Conservation (phyloP, 371 early-diverging fungal genomes). For the Apophysomyces ossiformis region DNA sequence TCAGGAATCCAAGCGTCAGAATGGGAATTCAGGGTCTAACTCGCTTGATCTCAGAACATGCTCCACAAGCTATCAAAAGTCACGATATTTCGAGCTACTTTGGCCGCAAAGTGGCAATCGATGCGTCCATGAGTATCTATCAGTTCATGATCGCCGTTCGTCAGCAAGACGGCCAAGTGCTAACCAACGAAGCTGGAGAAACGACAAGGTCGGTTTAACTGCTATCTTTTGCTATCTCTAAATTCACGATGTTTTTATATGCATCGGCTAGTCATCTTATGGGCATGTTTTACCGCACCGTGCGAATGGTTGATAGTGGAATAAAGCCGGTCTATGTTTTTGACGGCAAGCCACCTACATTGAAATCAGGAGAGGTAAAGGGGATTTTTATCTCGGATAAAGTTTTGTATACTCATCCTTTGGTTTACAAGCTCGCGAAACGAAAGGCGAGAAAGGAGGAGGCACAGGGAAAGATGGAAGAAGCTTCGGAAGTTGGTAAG, state of each 20-base stretch:
- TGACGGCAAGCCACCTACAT: constrained; percentile 98
- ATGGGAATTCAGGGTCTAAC: constrained; percentile 96
- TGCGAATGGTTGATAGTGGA: constrained; percentile 98
- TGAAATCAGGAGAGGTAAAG: constrained; percentile 93
- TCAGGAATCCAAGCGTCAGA: not conserved
- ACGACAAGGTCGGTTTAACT: constrained; percentile 79
- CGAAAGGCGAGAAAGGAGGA: constrained; percentile 86
- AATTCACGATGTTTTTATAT: not conserved
- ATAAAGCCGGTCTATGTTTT: constrained; percentile 99
- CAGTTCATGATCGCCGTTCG: constrained; percentile 99
- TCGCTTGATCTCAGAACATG: constrained; percentile 95
- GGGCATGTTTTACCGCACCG: constrained; percentile 99
- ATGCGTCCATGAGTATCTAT: constrained; percentile 98
- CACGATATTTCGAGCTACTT: constrained; percentile 91
- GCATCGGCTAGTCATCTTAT: constrained; percentile 83
- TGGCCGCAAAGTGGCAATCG: constrained; percentile 98
- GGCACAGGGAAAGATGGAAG: constrained; percentile 80
- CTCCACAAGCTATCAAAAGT: constrained; percentile 82
- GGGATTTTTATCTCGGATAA: not conserved
- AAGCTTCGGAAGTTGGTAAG: constrained; percentile 84
- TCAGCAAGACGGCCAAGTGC: constrained; percentile 85
- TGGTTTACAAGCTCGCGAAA: constrained; percentile 77
- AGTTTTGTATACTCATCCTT: not conserved
- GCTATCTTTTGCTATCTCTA: not conserved
- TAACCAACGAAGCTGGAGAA: constrained; percentile 90